Evolutionary conservation across 1,284 basidiomycete species (phyloP), one percentile per base, ranked within the genome.

Genomic region (Naganishia sp.): DNA sequence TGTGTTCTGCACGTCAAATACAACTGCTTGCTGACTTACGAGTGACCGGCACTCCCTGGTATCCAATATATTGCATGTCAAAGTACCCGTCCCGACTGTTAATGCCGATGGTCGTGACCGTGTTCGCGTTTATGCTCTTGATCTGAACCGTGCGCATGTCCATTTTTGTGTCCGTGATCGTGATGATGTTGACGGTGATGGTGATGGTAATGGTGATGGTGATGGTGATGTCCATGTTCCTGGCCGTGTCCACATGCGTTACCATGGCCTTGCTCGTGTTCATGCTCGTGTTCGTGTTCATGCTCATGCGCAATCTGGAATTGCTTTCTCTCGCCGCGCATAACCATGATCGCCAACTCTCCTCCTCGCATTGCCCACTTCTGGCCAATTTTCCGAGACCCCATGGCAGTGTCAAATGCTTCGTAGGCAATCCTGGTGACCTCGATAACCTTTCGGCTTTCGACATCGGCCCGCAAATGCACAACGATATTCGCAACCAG

Each of bases 401-500:
- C 69, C 31, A 72, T 56, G 6, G 71, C 68, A n/a, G 35, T 49
- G 31, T 67, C 69, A 42, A 77, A 67, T 47, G 71, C 71, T 2
- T 68, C 69, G 74, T 76, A 81, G 7, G 71, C 71, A 42, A 73
- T 52, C 56, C 73, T 72, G 13, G 78, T 81, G 1, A 81, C 67
- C 18, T 82, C 83, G 55, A 94, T 73, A 47, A 92, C 83, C 57
- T 92, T 90, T 43, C 83, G 83, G 76, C 94, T 91, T 9, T 82
- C 82, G 43, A 90, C 73, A 66, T 89, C 87, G 43, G 83, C 77
- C 56, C 83, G 81, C 18, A 94, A 89, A 72, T 91, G 90, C 47
- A 92, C 79, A 71, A 89, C 86, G 39, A 95, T 79, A 23, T 91
- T 92, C 25, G 91, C 87, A n/a, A 95, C 86, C 49, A 94, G 56